Conservation (phyloP, 352 stramenopile genomes). For the Phytophthora boehmeriae region DNA sequence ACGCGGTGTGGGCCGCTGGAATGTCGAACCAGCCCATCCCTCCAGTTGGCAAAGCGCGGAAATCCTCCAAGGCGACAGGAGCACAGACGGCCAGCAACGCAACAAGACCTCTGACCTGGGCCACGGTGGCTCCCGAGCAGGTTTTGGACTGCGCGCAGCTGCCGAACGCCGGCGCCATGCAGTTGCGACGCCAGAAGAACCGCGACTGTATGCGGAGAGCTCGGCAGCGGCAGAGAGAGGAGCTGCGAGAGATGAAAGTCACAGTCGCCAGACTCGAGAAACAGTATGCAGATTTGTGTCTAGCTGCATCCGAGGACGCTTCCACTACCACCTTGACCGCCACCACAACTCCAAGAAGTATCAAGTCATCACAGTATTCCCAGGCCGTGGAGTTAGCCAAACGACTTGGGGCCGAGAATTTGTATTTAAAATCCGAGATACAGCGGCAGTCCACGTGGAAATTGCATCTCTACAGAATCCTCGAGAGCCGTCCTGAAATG, state of each 20-base stretch:
- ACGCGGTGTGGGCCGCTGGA: constrained; percentile 24
- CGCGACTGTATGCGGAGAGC: constrained; percentile 46
- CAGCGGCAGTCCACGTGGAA: constrained; percentile 50
- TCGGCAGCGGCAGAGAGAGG: constrained; percentile 46
- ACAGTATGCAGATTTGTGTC: constrained; percentile 43
- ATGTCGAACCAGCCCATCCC: constrained; percentile 14
- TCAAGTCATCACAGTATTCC: constrained; percentile 23
- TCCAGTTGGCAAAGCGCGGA: constrained; percentile 11
- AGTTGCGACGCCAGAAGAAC: constrained; percentile 31
- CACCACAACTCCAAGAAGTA: constrained; percentile 6
- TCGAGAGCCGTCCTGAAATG: constrained; percentile 33
- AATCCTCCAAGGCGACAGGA: constrained; percentile 22
- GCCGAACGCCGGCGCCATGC: constrained; percentile 33
- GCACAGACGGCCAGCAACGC: not conserved
- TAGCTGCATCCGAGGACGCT: constrained; percentile 24
- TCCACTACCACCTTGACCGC: not conserved
- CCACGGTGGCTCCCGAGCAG: constrained; percentile 21
- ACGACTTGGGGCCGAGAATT: constrained; percentile 50
- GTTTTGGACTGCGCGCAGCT: constrained; percentile 22
- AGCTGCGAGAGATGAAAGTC: constrained; percentile 44
- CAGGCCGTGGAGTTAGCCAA: constrained; percentile 34
- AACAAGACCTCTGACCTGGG: constrained; percentile 24
- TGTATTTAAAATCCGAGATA: constrained; percentile 47
- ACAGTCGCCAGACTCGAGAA: constrained; percentile 40
- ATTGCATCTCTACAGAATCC: constrained; percentile 41